A percentile compares a stretch with the other conserved stretches of the same genome.
Conservation (phyloP, 2,329 filamentous ascomycete species). For the Pseudogymnoascus sp. region DNA sequence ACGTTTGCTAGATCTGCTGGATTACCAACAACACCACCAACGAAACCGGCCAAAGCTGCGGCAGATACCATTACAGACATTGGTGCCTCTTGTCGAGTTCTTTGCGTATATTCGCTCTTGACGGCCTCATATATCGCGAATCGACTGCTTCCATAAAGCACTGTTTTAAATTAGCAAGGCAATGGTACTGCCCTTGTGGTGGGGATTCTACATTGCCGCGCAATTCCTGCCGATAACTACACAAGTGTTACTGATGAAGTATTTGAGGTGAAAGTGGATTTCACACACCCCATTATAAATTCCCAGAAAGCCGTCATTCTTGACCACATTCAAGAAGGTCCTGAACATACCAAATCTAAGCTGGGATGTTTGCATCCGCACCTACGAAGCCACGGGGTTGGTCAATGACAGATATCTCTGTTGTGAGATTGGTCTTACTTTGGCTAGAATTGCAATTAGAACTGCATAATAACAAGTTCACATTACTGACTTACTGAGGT, state of each 20-base stretch:
- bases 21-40: constrained; percentile 58
- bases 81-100: background rate
- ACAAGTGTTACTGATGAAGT: background rate
- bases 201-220: background rate
- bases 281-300: background rate
- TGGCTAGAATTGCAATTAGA: background rate
- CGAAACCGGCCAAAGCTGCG: background rate
- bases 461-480: background rate
- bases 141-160: background rate
- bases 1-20: constrained; percentile 91
- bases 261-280: background rate
- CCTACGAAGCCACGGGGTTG: background rate
- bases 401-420: background rate
- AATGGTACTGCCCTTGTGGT: background rate
- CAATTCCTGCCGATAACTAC: background rate
- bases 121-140: background rate
- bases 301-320: background rate
- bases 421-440: background rate
- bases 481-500: background rate
- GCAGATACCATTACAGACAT: background rate
- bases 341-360: background rate
- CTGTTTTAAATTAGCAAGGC: background rate
- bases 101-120: background rate
- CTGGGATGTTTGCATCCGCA: background rate
- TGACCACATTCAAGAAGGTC: background rate